phyloP scores from a whole-genome alignment of 2,329 filamentous ascomycete genomes.

The Xylaria multiplex region DNA sequence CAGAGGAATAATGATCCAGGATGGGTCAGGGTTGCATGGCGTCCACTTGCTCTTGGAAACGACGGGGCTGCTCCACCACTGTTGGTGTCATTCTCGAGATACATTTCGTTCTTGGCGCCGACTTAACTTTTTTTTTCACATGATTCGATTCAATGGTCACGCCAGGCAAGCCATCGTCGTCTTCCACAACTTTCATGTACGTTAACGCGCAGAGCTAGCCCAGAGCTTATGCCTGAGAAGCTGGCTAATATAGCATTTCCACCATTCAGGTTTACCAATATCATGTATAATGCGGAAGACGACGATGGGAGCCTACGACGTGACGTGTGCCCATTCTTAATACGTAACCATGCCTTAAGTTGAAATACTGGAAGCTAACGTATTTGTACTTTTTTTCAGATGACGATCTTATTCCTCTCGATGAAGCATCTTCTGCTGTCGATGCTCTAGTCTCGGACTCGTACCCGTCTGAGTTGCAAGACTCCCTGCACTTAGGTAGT shows the following conservation, averaged over 20 bases:
- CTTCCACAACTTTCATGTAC: constrained; percentile 73
- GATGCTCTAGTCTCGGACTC: constrained; percentile 74
- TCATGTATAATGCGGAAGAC: constrained; percentile 64
- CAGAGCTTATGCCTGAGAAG: constrained; percentile 50
- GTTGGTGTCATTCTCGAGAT: constrained; percentile 48
- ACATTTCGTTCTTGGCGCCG: constrained; percentile 44
- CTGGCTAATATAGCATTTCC: constrained; percentile 62
- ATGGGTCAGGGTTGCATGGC: constrained; percentile 51
- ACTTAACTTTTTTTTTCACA: constrained; percentile 40
- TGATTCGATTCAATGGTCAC: constrained; percentile 52
- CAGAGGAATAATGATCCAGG: constrained; percentile 51
- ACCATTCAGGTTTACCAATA: constrained; percentile 52
- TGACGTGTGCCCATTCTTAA: constrained; percentile 53
- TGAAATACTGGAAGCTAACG: constrained; percentile 48
- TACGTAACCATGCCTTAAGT: constrained; percentile 43
- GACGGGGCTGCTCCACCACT: constrained; percentile 47
- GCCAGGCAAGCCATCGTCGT: constrained; percentile 76
- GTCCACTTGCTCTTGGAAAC: constrained; percentile 51
- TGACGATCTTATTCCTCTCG: constrained; percentile 69
- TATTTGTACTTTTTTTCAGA: constrained; percentile 61
- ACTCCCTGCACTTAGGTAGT: constrained; percentile 37
- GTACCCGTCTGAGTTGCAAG: constrained; percentile 46
- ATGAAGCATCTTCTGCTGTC: constrained; percentile 71
- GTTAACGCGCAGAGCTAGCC: constrained; percentile 65
- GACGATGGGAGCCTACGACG: constrained; percentile 69